phyloP scores from a whole-genome alignment of 345 rosid species.

The Ailanthus altissimus region DNA sequence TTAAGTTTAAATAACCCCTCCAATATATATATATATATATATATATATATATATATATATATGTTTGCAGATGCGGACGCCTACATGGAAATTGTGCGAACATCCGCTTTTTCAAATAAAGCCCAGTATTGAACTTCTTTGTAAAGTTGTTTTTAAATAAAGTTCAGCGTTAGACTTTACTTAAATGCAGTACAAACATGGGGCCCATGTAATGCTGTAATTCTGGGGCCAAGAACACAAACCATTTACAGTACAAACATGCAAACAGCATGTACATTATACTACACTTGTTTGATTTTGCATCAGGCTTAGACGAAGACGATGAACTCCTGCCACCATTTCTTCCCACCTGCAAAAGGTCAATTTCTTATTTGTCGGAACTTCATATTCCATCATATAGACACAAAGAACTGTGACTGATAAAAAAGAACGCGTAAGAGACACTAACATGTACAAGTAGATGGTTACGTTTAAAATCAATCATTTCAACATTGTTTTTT shows the following conservation, averaged over 20 bases:
- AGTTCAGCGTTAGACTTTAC: no score
- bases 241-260: constrained; percentile 44
- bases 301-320: constrained; percentile 54
- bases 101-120: no score
- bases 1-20: no score
- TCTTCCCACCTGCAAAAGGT: constrained; percentile 58
- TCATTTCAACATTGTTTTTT: not conserved
- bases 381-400: not conserved
- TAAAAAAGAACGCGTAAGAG: not conserved
- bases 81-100: no score
- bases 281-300: constrained; percentile 75
- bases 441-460: not conserved
- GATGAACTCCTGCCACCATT: constrained; percentile 51
- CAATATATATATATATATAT: no score
- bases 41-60: no score
- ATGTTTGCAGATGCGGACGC: no score
- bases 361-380: not conserved
- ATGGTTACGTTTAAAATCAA: not conserved
- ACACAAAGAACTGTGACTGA: not conserved
- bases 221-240: constrained; percentile 21
- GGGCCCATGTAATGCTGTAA: no score
- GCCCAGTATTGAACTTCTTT: no score
- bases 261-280: constrained; percentile 48
- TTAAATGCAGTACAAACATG: no score
- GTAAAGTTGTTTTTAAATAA: no score